A percentile compares a stretch with the other conserved stretches of the same genome.
Conservation (phyloP, 306 rosid genomes). For the Herpetospermum pedunculosum region DNA sequence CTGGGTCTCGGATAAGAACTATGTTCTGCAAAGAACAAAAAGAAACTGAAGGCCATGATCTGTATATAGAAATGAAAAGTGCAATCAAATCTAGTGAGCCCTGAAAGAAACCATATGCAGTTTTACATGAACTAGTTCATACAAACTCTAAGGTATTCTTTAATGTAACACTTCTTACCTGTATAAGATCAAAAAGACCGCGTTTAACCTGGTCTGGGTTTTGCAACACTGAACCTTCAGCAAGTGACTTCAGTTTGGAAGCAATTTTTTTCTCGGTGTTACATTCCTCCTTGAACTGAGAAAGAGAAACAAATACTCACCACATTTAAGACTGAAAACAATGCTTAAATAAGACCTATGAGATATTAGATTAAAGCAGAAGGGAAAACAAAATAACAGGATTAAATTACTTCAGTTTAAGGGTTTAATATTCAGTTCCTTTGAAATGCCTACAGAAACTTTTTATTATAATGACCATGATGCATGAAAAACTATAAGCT, state of each 20-base stretch:
- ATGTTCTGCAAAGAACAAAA: conserved; percentile 55
- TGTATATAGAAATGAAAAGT: conserved; percentile 13
- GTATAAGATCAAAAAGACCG: conserved; percentile 66
- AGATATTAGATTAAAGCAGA: background rate
- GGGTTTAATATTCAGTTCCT: background rate
- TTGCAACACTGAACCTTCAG: conserved; percentile 45
- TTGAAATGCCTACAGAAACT: background rate
- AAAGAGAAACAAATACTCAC: conserved; percentile 2
- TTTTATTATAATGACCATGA: background rate
- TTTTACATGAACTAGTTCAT: background rate
- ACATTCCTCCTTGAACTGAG: conserved; percentile 85
- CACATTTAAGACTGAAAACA: background rate
- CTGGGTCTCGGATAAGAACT: conserved; percentile 75
- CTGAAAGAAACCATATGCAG: background rate
- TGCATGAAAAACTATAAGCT: background rate
- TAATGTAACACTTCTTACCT: conserved; percentile 27
- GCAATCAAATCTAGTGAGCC: conserved; percentile 1
- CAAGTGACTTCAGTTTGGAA: conserved; percentile 58
- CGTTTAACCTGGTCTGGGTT: conserved; percentile 43
- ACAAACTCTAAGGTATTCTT: background rate
- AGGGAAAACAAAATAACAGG: background rate
- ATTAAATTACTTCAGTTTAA: background rate
- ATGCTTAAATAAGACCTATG: background rate
- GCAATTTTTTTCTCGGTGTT: conserved; percentile 77
- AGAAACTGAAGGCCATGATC: conserved; percentile 13